phyloP scores from a whole-genome alignment of 495 filamentous ascomycete species.

The Penicillium cataractarum region DNA sequence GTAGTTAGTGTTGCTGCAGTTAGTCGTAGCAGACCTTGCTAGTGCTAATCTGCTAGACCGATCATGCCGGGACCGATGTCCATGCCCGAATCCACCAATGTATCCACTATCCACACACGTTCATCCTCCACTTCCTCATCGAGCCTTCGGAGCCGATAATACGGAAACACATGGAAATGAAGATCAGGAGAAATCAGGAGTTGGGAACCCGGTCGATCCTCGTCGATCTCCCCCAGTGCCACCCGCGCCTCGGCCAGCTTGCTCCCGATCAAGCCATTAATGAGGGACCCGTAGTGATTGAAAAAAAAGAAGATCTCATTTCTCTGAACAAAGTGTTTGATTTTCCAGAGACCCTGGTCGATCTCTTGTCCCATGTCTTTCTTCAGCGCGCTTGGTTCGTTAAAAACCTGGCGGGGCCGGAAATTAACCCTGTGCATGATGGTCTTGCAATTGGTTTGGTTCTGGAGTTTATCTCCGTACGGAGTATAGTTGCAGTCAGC shows the following conservation, averaged over 20 bases:
- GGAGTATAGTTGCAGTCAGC: too few species aligned
- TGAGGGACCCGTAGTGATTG: neutral
- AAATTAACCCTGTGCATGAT: neutral
- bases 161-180: constrained; percentile 15
- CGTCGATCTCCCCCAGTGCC: constrained; percentile 14
- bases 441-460: neutral
- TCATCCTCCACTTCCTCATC: neutral
- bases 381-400: neutral
- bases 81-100: neutral
- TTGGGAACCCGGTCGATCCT: constrained; percentile 18
- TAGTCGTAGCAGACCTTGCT: neutral
- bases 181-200: constrained; percentile 4
- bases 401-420: neutral
- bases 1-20: neutral
- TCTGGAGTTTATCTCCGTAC: too few species aligned
- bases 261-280: neutral
- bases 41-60: neutral
- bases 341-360: neutral
- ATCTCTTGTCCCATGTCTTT: neutral
- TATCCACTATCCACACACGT: neutral
- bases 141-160: neutral
- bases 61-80: neutral
- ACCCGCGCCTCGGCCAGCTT: neutral
- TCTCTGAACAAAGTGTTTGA: neutral
- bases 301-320: neutral